These are phyloP conservation scores for Kurtzmaniella quercitrusa DNA, from an alignment of 1,139 yeast species.

Conservation along the genomic window DNA sequence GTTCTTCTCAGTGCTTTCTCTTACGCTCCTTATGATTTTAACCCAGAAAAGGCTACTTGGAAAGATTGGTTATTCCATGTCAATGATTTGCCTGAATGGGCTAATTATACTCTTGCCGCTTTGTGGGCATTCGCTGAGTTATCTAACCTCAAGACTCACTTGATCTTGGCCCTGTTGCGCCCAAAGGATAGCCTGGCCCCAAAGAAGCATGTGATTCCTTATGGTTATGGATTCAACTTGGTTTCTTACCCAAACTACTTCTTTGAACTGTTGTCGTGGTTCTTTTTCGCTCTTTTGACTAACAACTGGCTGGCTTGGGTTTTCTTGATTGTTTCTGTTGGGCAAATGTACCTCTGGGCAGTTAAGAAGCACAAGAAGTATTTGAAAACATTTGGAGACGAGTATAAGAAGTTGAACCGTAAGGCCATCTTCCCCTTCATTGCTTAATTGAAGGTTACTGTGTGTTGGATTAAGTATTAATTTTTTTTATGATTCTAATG, in stretches of 20 bases:
- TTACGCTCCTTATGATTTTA: slow-evolving; percentile 50
- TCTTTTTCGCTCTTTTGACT: slow-evolving; percentile 60
- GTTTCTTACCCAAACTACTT: slow-evolving; percentile 82
- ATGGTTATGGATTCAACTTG: slow-evolving; percentile 41
- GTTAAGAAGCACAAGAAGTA: slow-evolving; percentile 66
- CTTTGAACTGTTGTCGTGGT: slow-evolving; percentile 79
- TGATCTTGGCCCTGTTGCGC: slow-evolving; percentile 55
- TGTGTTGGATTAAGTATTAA: no score
- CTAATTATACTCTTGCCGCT: slow-evolving; percentile 29
- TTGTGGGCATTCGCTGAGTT: slow-evolving; percentile 65
- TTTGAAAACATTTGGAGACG: slow-evolving; percentile 66
- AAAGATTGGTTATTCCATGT: slow-evolving; percentile 28
- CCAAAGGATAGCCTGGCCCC: slow-evolving; percentile 9
- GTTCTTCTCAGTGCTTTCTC: slow-evolving; percentile 62
- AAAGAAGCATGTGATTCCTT: slow-evolving; percentile 37
- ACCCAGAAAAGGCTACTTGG: slow-evolving; percentile 13
- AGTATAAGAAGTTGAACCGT: slow-evolving; percentile 66
- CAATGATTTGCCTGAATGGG: slow-evolving; percentile 22
- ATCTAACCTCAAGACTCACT: slow-evolving; percentile 71
- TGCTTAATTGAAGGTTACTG: background rate
- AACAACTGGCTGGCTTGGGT: slow-evolving; percentile 76
- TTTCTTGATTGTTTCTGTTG: slow-evolving; percentile 67
- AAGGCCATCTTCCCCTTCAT: slow-evolving; percentile 58
- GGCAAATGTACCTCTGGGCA: slow-evolving; percentile 82
- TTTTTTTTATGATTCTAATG: no score